Conservation (phyloP, 106 monocot genomes). For the Dendrobium chrysotoxum region DNA sequence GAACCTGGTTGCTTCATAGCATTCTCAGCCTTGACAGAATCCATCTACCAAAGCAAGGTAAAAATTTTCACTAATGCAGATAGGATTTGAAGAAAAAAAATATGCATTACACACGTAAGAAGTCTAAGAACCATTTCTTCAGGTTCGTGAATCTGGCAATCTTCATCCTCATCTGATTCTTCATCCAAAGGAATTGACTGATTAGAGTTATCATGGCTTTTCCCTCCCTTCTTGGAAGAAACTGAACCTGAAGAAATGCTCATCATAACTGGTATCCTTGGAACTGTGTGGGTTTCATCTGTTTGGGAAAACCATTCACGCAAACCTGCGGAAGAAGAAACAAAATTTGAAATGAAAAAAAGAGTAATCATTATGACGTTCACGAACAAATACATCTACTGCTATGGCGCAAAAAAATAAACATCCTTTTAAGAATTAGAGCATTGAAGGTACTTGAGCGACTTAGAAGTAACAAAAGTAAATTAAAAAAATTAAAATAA, state of each 20-base stretch:
- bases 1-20: slow-evolving; percentile 47
- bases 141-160: slow-evolving; percentile 47
- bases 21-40: slow-evolving; percentile 28
- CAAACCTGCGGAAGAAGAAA: slow-evolving; percentile 37
- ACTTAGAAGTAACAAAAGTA: background rate
- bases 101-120: background rate
- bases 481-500: background rate
- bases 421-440: background rate
- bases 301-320: slow-evolving; percentile 94
- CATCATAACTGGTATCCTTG: slow-evolving; percentile 72
- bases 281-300: slow-evolving; percentile 54
- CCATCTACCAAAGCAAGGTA: slow-evolving; percentile 18
- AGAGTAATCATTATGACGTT: background rate
- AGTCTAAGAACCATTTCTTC: slow-evolving; percentile 41
- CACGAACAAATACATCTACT: background rate
- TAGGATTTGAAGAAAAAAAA: background rate
- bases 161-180: slow-evolving; percentile 91
- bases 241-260: slow-evolving; percentile 33
- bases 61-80: background rate
- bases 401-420: background rate
- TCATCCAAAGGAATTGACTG: slow-evolving; percentile 48
- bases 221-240: slow-evolving; percentile 54
- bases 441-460: background rate
- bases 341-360: background rate
- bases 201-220: slow-evolving; percentile 27